A percentile compares a stretch with the other conserved stretches of the same genome.
These are phyloP conservation scores for Nemania sp. DNA, from an alignment of 2,329 filamentous ascomycete species.

Conservation along the genomic window DNA sequence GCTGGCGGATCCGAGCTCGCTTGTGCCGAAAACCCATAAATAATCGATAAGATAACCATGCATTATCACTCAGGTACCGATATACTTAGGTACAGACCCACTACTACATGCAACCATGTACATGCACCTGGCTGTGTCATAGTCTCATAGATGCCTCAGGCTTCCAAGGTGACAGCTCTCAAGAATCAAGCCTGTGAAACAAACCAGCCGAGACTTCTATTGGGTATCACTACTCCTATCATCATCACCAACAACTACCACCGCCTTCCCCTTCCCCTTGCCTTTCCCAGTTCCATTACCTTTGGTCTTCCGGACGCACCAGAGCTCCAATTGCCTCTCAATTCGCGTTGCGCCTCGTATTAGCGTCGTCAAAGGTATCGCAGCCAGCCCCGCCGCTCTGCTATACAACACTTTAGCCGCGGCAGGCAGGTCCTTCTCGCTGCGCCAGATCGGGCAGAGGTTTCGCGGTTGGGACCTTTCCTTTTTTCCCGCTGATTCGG, in stretches of 20 bases:
- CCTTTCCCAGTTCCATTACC: constrained; percentile 34
- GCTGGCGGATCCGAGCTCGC: constrained; percentile 17
- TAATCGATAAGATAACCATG: constrained; percentile 28
- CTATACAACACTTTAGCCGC: constrained; percentile 48
- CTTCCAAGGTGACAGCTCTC: too few relatives aligned
- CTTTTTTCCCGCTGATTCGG: constrained; percentile 18
- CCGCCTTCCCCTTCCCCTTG: constrained; percentile 26
- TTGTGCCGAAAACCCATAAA: constrained; percentile 15
- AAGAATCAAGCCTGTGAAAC: too few relatives aligned
- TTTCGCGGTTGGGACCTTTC: constrained; percentile 36
- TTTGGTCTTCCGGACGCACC: constrained; percentile 38
- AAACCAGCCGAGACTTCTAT: too few relatives aligned
- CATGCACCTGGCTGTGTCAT: too few relatives aligned
- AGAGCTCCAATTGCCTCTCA: constrained; percentile 44
- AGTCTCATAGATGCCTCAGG: too few relatives aligned
- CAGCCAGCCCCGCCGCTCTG: constrained; percentile 47
- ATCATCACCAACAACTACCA: constrained; percentile 1
- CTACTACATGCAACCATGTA: too few relatives aligned
- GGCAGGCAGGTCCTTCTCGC: constrained; percentile 48
- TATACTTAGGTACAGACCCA: too few relatives aligned
- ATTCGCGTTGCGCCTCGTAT: constrained; percentile 44
- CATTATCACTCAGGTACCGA: too few relatives aligned
- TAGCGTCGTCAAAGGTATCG: constrained; percentile 43
- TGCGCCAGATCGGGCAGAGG: constrained; percentile 43
- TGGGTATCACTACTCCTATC: not conserved